Evolutionary conservation across 2,329 filamentous ascomycete genomes (phyloP).

Genomic region (Colletotrichum noveboracense): DNA sequence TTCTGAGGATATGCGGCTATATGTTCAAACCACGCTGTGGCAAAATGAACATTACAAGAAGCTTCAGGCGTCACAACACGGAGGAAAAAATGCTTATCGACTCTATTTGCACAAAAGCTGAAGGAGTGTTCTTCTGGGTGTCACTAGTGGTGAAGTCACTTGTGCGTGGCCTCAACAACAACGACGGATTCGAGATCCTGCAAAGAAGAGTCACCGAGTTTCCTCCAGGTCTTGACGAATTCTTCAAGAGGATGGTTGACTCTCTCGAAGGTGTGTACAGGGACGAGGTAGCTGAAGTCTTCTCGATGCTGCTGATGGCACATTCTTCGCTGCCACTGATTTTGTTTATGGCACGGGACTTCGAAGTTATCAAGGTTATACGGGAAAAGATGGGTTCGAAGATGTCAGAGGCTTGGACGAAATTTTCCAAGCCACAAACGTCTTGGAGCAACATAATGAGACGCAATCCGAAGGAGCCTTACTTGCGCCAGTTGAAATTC

Average conservation of each 20-base stretch:
- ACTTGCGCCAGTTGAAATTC: too few species aligned
- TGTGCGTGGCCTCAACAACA: rapidly evolving
- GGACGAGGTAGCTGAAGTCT: background rate
- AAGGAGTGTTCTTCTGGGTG: background rate
- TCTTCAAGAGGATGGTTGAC: background rate
- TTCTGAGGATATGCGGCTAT: conserved; percentile 29
- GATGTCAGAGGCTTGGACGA: too few species aligned
- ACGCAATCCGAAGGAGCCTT: too few species aligned
- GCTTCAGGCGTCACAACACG: background rate
- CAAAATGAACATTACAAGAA: background rate
- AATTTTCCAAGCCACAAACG: too few species aligned
- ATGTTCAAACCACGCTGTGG: background rate
- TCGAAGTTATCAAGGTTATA: too few species aligned
- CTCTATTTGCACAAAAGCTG: background rate
- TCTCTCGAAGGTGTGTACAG: background rate
- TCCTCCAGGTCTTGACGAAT: background rate
- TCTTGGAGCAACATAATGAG: too few species aligned
- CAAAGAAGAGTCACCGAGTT: background rate
- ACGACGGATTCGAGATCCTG: rapidly evolving
- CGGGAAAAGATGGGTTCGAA: too few species aligned
- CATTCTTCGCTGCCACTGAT: too few species aligned
- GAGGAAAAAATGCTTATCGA: rapidly evolving
- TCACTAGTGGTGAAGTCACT: background rate
- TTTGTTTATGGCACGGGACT: too few species aligned
- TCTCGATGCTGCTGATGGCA: too few species aligned